Evolutionary conservation across 345 rosid species (phyloP).

Genomic region (Raphanus raphanistrum): DNA sequence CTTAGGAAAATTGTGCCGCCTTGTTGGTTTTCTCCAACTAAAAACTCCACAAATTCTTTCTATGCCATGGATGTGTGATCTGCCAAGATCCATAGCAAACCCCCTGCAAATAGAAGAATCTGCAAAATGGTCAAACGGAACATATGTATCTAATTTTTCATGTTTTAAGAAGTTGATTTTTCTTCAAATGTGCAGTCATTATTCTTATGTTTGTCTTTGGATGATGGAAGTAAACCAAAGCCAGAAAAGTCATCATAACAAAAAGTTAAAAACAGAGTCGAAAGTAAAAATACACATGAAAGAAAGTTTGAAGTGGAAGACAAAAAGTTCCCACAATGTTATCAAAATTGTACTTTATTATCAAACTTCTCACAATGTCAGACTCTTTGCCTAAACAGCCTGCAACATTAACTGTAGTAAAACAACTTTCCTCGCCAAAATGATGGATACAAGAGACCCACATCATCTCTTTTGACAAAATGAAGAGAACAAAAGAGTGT

Average conservation of each 20-base stretch:
- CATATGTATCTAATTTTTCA: neutral
- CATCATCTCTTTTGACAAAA: constrained; percentile 11
- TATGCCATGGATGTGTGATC: constrained; percentile 73
- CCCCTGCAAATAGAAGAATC: neutral
- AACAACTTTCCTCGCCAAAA: constrained; percentile 2
- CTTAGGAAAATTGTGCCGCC: constrained; percentile 62
- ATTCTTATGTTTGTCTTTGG: neutral
- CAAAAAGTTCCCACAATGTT: neutral
- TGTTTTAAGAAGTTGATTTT: neutral
- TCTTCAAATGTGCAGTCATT: neutral
- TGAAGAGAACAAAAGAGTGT: constrained; percentile 7
- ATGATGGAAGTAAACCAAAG: constrained; percentile 9
- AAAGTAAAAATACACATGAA: neutral
- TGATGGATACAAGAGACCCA: constrained; percentile 25
- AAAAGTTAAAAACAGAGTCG: neutral
- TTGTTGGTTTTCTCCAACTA: constrained; percentile 32
- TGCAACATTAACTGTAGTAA: constrained; percentile 8
- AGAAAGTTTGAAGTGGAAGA: neutral
- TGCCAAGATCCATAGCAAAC: constrained; percentile 14
- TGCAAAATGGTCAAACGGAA: neutral
- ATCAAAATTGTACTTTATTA: constrained; percentile 5
- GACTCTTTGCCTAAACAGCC: constrained; percentile 10
- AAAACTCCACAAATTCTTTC: constrained; percentile 43
- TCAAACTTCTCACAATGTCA: neutral
- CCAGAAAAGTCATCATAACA: neutral